These are phyloP conservation scores for Paraphoma sp. DNA, from an alignment of 2,329 filamentous ascomycete genomes.

Conservation along the genomic window DNA sequence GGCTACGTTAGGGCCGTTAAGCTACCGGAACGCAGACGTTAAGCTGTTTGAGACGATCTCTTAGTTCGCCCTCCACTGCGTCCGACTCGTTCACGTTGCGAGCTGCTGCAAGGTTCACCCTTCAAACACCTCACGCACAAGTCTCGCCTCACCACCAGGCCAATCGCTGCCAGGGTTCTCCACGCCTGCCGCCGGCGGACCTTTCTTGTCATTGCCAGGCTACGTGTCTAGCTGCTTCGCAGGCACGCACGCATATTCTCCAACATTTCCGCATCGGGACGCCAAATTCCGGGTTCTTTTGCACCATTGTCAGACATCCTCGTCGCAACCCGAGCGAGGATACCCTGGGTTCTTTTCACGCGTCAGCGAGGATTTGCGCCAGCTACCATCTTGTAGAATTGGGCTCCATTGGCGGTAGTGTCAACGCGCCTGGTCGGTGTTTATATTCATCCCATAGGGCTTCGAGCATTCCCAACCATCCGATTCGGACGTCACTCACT, in stretches of 20 bases:
- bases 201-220: conserved; percentile 38
- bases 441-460: conserved; percentile 47
- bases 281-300: conserved; percentile 39
- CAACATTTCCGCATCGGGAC: conserved; percentile 47
- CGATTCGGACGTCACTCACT: conserved; percentile 37
- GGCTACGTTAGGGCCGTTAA: conserved; percentile 39
- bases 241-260: conserved; percentile 35
- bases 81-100: conserved; percentile 39
- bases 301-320: conserved; percentile 36
- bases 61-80: conserved; percentile 26
- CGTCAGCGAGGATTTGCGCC: conserved; percentile 46
- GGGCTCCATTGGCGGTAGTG: conserved; percentile 46
- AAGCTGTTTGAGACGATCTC: conserved; percentile 45
- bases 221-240: conserved; percentile 40
- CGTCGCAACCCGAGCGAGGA: conserved; percentile 44
- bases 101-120: conserved; percentile 44
- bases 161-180: conserved; percentile 36
- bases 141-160: conserved; percentile 36
- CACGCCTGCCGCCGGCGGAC: conserved; percentile 42
- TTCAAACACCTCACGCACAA: conserved; percentile 39
- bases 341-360: conserved; percentile 41
- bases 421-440: conserved; percentile 44
- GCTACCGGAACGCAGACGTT: conserved; percentile 41
- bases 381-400: conserved; percentile 39
- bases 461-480: conserved; percentile 34